phyloP scores from a whole-genome alignment of 257 asterid genomes.

The Penstemon newberryi region DNA sequence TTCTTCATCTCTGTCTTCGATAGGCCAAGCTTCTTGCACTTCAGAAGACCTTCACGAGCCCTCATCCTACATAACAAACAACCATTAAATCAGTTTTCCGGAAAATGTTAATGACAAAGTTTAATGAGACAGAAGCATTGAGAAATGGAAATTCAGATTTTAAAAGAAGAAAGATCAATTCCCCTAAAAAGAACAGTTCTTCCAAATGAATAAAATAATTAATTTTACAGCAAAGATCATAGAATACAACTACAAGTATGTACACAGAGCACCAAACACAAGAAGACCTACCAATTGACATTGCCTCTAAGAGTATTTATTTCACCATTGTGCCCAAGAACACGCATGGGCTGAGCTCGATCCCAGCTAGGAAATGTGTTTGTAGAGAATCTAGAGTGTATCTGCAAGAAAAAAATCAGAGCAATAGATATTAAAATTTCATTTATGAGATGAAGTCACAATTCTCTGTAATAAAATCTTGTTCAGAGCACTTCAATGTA shows the following conservation, averaged over 20 bases:
- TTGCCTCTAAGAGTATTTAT: conserved; percentile 97
- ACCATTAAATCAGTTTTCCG: conserved; percentile 10
- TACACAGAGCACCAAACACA: background rate
- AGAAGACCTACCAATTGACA: conserved; percentile 72
- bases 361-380: conserved; percentile 99
- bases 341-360: conserved; percentile 99
- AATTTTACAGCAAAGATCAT: background rate
- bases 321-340: conserved; percentile 98
- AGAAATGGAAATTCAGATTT: conserved; percentile 9
- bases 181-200: background rate
- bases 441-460: conserved; percentile 9
- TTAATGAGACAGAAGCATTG: background rate
- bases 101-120: background rate
- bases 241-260: background rate
- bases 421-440: conserved; percentile 14
- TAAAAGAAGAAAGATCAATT: background rate
- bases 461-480: conserved; percentile 28
- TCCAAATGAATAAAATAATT: background rate
- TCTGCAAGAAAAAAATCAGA: conserved; percentile 49
- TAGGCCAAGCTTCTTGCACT: conserved; percentile 90
- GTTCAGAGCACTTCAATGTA: conserved; percentile 38
- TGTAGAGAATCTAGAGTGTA: conserved; percentile 94
- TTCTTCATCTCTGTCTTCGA: conserved; percentile 91
- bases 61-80: conserved; percentile 67
- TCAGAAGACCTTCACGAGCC: conserved; percentile 99